Evolutionary conservation across 2,329 filamentous ascomycete genomes (phyloP), one percentile per base, ranked within the genome.

Genomic region (Talaromyces atroroseus): DNA sequence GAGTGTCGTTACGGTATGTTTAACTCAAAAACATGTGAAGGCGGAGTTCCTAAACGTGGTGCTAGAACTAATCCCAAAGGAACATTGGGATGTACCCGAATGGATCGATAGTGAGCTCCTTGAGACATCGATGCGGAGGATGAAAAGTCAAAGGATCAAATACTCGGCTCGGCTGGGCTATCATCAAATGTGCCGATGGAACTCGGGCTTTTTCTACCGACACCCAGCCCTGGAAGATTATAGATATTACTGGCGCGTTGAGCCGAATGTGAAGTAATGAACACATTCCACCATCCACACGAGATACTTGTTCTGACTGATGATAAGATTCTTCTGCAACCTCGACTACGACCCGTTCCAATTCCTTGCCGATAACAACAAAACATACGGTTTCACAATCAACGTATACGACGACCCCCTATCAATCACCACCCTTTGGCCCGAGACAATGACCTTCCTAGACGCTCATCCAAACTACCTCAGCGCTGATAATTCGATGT

Each of bases 141-240:
- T 99, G 57, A 80, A 89, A 66, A 88, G 92, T 68, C 83, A 92
- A 66, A 82, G 88, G 8, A 90, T 99, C 46, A 92, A 97, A 71
- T 99, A 99, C 71, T 90, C 89, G 66, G 81, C 85, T 64, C 89
- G 88, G 79, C 76, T 89, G 55, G 96, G 91, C 52, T 99, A 99
- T 76, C 92, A 97, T 74, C 89, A 97, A 70, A 99, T 99, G 94
- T 99, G 94, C 71, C 86, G 94, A 56, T 99, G 94, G 94, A 99
- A 99, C 77, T 95, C 89, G 68, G 94, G 94, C 67, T 81, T 97
- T 73, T 99, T 99, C 80, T 96, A 96, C 79, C 90, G 92, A 69
- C 94, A 99, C 73, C 90, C 91, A 0, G 92, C 91, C 0, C 82
- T 99, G 57, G 79, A 85, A 62, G 74, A 92, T 65, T 84, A 82